Conservation (phyloP, 129 eudicot genomes). For the Apium graveolens region DNA sequence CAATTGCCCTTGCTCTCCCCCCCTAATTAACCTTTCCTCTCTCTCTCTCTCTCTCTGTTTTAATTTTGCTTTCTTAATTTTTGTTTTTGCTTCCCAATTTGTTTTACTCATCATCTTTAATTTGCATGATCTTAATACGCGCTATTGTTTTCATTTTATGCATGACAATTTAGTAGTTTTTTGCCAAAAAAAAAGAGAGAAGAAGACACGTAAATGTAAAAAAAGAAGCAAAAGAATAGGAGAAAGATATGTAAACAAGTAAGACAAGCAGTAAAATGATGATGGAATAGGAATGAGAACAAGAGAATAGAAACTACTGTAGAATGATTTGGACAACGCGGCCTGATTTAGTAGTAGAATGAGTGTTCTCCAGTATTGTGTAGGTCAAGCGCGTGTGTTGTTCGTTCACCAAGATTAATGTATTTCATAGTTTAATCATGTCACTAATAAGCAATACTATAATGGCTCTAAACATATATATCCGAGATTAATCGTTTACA, state of each 20-base stretch:
- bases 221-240: background rate
- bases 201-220: background rate
- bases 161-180: too few species aligned
- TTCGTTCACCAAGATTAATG: background rate
- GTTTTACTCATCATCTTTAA: background rate
- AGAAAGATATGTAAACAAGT: background rate
- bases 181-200: too few species aligned
- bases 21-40: too few species aligned
- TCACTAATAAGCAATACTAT: background rate
- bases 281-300: background rate
- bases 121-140: background rate
- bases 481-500: background rate
- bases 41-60: too few species aligned
- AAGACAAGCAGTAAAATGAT: background rate
- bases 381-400: background rate
- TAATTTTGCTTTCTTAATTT: background rate
- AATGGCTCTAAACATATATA: background rate
- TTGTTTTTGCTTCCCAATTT: background rate
- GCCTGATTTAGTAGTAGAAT: background rate
- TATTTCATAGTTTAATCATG: background rate
- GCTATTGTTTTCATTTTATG: too few species aligned
- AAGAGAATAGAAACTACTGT: background rate
- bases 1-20: background rate
- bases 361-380: background rate
- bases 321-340: background rate